Percentiles rank a stretch among this genome's conserved stretches.
Evolutionary conservation across 163 green algal species (phyloP).

Genomic region (Trebouxiophyceae sp.): DNA sequence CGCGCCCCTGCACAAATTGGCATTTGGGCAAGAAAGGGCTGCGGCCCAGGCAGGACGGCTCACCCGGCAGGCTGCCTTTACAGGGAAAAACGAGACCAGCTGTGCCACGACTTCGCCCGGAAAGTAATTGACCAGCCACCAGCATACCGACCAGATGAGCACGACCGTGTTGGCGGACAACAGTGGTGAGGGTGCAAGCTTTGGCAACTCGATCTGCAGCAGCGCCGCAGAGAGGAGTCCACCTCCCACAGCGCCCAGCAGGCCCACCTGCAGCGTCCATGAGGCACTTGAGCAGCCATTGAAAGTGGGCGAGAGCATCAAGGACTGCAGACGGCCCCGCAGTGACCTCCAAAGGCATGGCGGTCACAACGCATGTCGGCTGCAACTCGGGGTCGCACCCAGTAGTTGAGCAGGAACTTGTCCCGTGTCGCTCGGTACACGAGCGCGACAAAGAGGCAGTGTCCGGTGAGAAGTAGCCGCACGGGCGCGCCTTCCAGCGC

Average conservation of each 20-base stretch:
- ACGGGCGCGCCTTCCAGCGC: no score
- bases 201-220: background rate
- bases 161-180: background rate
- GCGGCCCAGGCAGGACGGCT: no score
- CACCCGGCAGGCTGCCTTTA: background rate
- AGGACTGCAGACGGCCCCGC: background rate
- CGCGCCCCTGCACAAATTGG: background rate
- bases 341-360: background rate
- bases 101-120: background rate
- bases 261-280: background rate
- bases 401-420: background rate
- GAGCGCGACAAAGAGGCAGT: background rate
- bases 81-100: background rate
- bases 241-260: background rate
- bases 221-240: background rate
- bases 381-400: background rate
- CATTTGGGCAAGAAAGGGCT: no score
- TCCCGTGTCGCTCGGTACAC: background rate
- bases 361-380: background rate
- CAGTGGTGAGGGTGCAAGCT: background rate
- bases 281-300: background rate
- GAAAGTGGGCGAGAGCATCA: no score
- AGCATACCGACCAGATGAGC: background rate
- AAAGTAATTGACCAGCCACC: constrained; percentile 1
- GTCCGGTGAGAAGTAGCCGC: background rate